These are phyloP conservation scores for Fusarium protoensiforme DNA, from an alignment of 2,329 filamentous ascomycete genomes.

Conservation along the genomic window DNA sequence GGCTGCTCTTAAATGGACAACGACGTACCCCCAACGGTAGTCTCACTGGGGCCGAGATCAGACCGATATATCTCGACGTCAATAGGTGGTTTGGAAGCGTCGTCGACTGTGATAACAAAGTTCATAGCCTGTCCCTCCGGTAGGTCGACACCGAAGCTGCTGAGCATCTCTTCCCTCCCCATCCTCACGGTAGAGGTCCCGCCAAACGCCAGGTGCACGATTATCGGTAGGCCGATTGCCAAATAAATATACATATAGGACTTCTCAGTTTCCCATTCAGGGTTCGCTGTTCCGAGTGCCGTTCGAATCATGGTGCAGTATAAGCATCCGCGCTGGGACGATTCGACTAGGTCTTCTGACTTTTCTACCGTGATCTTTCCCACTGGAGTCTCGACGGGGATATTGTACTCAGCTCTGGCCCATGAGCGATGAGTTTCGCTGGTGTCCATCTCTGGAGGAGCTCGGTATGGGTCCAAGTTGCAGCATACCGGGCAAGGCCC, in stretches of 20 bases:
- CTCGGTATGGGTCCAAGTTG: not conserved
- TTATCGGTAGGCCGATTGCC: not conserved
- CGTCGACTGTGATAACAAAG: not conserved
- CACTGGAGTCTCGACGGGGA: not conserved
- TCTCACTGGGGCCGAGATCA: not conserved
- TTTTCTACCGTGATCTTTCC: not conserved
- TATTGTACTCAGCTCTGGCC: not conserved
- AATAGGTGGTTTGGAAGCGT: not conserved
- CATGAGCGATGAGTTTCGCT: not conserved
- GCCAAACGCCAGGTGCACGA: not conserved
- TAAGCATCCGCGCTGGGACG: not conserved
- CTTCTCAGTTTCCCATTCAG: not conserved
- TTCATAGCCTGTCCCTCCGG: not conserved
- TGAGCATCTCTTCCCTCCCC: not conserved
- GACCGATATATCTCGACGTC: not conserved
- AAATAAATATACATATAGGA: not conserved
- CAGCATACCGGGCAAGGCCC: not conserved
- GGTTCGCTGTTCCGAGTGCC: not conserved
- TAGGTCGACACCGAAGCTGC: not conserved
- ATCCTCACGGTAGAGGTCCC: not conserved
- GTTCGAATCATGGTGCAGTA: not conserved
- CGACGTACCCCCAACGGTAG: not conserved
- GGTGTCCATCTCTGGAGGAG: not conserved
- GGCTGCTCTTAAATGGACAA: not conserved
- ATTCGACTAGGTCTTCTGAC: not conserved